Evolutionary conservation across 23 red algal genomes (phyloP).

Genomic region (Cyanidioschyzon merolae): DNA sequence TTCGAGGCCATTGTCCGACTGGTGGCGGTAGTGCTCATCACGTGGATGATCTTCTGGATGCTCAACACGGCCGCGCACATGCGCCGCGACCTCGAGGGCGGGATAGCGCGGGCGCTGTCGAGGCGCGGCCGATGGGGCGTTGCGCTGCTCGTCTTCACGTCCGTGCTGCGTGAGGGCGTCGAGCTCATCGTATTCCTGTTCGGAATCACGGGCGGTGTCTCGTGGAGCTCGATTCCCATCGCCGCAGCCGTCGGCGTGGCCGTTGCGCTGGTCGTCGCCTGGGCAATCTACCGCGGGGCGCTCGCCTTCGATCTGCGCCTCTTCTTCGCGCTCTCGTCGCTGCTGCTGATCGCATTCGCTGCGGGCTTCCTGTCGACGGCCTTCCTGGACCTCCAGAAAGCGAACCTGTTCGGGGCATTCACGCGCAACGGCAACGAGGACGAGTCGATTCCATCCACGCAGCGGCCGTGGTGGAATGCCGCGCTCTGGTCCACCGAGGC

Average conservation of each 20-base stretch:
- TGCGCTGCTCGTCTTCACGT: constrained; percentile 55
- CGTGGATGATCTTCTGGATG: constrained; percentile 93
- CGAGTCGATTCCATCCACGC: not conserved
- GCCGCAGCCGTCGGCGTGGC: constrained; percentile 48
- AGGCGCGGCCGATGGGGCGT: constrained; percentile 27
- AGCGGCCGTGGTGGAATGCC: constrained; percentile 68
- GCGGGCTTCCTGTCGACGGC: constrained; percentile 56
- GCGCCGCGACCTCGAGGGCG: constrained; percentile 40
- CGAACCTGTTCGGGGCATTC: constrained; percentile 51
- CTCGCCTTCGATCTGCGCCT: constrained; percentile 43
- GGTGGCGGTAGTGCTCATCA: constrained; percentile 41
- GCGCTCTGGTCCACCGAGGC: constrained; percentile 41
- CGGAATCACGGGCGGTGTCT: constrained; percentile 33
- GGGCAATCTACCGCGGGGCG: constrained; percentile 47
- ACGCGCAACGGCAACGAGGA: not conserved
- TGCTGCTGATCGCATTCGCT: constrained; percentile 65
- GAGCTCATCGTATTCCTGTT: constrained; percentile 66
- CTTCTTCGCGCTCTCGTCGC: constrained; percentile 48
- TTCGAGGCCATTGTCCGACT: constrained; percentile 67
- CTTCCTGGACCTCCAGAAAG: constrained; percentile 61
- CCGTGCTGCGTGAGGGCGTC: constrained; percentile 65
- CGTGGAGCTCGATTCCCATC: constrained; percentile 47
- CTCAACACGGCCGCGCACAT: constrained; percentile 52
- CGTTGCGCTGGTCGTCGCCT: constrained; percentile 32
- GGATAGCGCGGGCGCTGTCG: constrained; percentile 35